Conservation (phyloP, 257 asterid species). For the Jasminum sambac region DNA sequence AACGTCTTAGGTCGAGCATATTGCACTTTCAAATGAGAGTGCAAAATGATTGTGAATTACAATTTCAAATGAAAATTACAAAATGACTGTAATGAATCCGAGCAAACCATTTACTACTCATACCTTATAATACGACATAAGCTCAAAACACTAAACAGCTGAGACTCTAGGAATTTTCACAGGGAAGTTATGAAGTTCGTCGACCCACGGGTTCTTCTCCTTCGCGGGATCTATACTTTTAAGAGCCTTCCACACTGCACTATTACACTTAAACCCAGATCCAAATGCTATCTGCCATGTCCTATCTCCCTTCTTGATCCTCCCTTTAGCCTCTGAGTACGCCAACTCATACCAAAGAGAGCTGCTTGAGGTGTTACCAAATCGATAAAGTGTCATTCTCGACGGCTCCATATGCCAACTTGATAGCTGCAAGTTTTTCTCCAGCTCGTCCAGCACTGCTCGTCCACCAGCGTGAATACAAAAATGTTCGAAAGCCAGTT, state of each 20-base stretch:
- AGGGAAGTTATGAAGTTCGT: constrained; percentile 42
- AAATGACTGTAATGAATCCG: neutral
- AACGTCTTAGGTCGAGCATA: constrained; percentile 18
- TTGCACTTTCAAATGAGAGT: constrained; percentile 6
- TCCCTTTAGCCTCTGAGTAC: constrained; percentile 70
- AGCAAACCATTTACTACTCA: neutral
- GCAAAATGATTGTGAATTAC: too few species aligned
- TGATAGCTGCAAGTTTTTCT: constrained; percentile 65
- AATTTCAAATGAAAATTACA: constrained; percentile 8
- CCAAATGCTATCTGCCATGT: constrained; percentile 92
- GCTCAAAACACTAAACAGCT: constrained; percentile 3
- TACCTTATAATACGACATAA: neutral
- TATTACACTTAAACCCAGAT: constrained; percentile 82
- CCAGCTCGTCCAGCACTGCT: constrained; percentile 78
- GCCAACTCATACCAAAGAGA: constrained; percentile 82
- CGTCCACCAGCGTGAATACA: constrained; percentile 91
- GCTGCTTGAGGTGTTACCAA: constrained; percentile 86
- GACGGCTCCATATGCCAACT: constrained; percentile 90
- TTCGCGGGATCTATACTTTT: constrained; percentile 46
- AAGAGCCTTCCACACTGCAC: constrained; percentile 86
- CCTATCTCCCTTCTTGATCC: constrained; percentile 78
- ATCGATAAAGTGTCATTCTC: constrained; percentile 70
- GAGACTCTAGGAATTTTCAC: constrained; percentile 41
- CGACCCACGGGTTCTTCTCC: constrained; percentile 46
- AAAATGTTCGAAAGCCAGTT: constrained; percentile 77